Evolutionary conservation across 306 rosid species (phyloP).

Genomic region (Elaeagnus macrophylla): DNA sequence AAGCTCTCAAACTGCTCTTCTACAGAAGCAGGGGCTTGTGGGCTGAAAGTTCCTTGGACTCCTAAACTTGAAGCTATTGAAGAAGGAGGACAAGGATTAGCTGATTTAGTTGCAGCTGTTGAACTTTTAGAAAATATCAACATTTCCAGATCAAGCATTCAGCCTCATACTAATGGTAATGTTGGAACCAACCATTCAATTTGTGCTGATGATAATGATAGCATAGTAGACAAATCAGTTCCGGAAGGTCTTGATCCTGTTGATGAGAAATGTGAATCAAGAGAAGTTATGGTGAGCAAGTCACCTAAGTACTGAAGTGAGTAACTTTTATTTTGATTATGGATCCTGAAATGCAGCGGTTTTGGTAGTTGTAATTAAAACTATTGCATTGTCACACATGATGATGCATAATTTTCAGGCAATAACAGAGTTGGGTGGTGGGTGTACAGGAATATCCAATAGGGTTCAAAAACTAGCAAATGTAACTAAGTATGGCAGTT

Average conservation of each 20-base stretch:
- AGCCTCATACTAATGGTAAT: slow-evolving; percentile 28
- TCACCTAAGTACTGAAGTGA: too few species aligned
- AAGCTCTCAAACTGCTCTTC: slow-evolving; percentile 20
- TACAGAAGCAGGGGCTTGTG: slow-evolving; percentile 17
- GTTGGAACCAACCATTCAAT: slow-evolving; percentile 20
- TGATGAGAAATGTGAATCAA: slow-evolving; percentile 27
- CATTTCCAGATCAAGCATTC: slow-evolving; percentile 20
- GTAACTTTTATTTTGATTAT: too few species aligned
- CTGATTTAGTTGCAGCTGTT: slow-evolving; percentile 18
- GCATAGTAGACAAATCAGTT: slow-evolving; percentile 14
- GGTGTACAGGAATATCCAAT: too few species aligned
- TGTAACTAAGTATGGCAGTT: too few species aligned
- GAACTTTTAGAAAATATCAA: slow-evolving; percentile 21
- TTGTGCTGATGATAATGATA: slow-evolving; percentile 12
- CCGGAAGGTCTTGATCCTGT: slow-evolving; percentile 24
- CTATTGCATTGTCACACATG: too few species aligned
- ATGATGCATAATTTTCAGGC: too few species aligned
- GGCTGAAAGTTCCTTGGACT: slow-evolving; percentile 15
- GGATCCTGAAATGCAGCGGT: too few species aligned
- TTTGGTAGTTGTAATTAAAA: too few species aligned
- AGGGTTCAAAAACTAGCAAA: too few species aligned
- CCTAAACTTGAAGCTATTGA: slow-evolving; percentile 25
- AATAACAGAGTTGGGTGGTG: too few species aligned
- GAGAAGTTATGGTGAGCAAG: slow-evolving; percentile 16
- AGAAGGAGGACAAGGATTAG: slow-evolving; percentile 26